Percentiles rank a stretch among this genome's conserved stretches.
phyloP scores from a whole-genome alignment of 805 yeast genomes.

The Ogataea sp. region DNA sequence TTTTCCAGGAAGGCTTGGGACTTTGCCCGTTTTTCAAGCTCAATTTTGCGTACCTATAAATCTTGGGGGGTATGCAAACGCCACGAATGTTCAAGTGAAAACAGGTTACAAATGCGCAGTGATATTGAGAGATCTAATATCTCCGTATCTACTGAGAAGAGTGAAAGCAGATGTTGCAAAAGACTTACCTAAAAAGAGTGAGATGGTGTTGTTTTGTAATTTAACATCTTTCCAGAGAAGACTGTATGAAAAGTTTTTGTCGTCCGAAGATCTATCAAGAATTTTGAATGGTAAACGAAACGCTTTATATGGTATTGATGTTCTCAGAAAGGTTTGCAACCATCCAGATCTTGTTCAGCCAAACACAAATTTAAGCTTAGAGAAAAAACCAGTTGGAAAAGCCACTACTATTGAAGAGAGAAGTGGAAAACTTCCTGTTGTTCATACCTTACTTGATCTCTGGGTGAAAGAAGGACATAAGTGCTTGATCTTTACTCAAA shows the following conservation, averaged over 20 bases:
- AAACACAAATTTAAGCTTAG: too few relatives aligned
- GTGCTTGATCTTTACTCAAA: conserved; percentile 82
- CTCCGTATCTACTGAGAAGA: conserved; percentile 82
- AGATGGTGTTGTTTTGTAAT: conserved; percentile 88
- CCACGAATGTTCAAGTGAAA: conserved; percentile 91
- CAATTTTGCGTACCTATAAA: conserved; percentile 92
- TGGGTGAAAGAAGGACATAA: conserved; percentile 79
- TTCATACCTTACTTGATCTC: conserved; percentile 58
- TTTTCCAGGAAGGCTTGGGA: conserved; percentile 90
- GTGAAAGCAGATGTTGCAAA: conserved; percentile 92
- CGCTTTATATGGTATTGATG: conserved; percentile 83
- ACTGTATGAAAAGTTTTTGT: conserved; percentile 65
- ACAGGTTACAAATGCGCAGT: conserved; percentile 96
- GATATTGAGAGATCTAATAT: conserved; percentile 74
- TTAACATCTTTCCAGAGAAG: conserved; percentile 69
- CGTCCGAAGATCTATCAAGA: conserved; percentile 65
- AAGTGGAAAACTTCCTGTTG: conserved; percentile 90
- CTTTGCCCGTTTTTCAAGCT: conserved; percentile 87
- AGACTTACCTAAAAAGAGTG: conserved; percentile 87
- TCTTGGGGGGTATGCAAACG: conserved; percentile 97
- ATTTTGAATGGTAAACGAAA: conserved; percentile 72
- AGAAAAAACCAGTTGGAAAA: conserved; percentile 18
- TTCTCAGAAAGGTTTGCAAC: conserved; percentile 85
- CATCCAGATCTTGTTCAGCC: conserved; percentile 80
- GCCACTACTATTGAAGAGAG: conserved; percentile 27